These are phyloP conservation scores for Pholiota adiposa DNA, from an alignment of 1,284 basidiomycete species.

Conservation along the genomic window DNA sequence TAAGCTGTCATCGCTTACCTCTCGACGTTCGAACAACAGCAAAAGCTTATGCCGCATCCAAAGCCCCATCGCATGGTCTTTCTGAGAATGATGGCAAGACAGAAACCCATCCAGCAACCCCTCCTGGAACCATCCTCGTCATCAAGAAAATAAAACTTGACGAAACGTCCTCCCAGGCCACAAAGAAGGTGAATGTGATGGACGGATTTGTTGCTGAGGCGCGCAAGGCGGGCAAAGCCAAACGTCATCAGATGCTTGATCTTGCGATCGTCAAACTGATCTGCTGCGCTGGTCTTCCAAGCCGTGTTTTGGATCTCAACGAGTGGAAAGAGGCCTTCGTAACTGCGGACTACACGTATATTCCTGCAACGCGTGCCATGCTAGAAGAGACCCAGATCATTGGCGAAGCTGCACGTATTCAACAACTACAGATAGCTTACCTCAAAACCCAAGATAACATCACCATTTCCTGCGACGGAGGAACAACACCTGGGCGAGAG, in stretches of 20 bases:
- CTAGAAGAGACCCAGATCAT: conserved; percentile 14
- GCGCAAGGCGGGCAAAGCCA: neutral
- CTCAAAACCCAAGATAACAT: conserved; percentile 9
- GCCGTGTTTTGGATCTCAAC: neutral
- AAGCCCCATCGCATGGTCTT: neutral
- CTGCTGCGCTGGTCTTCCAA: conserved; percentile 6
- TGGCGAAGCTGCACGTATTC: conserved; percentile 11
- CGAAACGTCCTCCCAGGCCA: neutral
- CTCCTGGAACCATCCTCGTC: neutral
- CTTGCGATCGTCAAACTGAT: conserved; percentile 12
- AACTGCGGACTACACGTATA: conserved; percentile 3
- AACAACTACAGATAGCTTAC: conserved; percentile 2
- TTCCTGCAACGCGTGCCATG: conserved; percentile 2
- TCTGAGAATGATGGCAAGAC: no score
- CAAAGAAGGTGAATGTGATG: neutral
- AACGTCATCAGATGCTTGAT: conserved; percentile 5
- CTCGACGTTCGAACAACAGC: neutral
- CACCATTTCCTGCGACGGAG: conserved; percentile 16
- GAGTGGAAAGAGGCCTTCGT: conserved; percentile 1
- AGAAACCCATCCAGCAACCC: neutral
- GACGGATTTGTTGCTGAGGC: conserved; percentile 3
- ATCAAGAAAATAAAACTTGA: neutral
- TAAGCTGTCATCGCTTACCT: neutral
- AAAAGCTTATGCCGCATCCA: neutral
- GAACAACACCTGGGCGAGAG: neutral